phyloP scores from a whole-genome alignment of 192 early-diverging fungal genomes.

The Coemansia sp. region DNA sequence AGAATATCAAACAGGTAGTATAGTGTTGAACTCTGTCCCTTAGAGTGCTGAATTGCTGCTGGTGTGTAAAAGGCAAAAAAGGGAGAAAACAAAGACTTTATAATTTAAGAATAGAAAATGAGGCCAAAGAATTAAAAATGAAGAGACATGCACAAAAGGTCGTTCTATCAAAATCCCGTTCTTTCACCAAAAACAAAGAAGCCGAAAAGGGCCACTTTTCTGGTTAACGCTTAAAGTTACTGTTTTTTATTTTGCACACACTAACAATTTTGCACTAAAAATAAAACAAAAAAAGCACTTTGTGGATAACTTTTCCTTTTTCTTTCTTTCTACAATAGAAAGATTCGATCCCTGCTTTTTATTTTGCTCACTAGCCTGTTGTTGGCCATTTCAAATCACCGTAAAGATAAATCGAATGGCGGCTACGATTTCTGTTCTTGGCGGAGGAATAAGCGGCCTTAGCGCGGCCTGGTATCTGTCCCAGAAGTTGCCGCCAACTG shows the following conservation, averaged over 20 bases:
- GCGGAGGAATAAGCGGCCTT: slow-evolving; percentile 91
- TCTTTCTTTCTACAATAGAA: not conserved
- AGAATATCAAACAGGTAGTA: not conserved
- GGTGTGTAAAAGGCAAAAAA: not conserved
- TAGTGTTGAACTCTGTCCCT: not conserved
- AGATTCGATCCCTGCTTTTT: not conserved
- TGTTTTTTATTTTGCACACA: not conserved
- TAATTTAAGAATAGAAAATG: not conserved
- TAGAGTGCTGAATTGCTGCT: not conserved
- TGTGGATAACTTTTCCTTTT: not conserved
- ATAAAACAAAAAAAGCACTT: too few relatives aligned
- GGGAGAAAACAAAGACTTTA: not conserved
- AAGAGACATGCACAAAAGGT: not conserved
- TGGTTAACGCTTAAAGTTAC: not conserved
- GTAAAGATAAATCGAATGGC: slow-evolving; percentile 17
- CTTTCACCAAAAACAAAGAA: too few relatives aligned
- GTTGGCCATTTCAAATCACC: not conserved
- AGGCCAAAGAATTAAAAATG: not conserved
- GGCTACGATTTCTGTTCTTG: slow-evolving; percentile 71
- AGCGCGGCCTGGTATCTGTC: slow-evolving; percentile 80
- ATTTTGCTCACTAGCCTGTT: not conserved
- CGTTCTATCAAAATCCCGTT: not conserved
- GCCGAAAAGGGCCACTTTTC: not conserved
- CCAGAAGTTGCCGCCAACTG: slow-evolving; percentile 41
- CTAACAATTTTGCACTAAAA: too few relatives aligned